Conservation (phyloP, 2,329 filamentous ascomycete genomes). For the Colletotrichum sansevieriae region DNA sequence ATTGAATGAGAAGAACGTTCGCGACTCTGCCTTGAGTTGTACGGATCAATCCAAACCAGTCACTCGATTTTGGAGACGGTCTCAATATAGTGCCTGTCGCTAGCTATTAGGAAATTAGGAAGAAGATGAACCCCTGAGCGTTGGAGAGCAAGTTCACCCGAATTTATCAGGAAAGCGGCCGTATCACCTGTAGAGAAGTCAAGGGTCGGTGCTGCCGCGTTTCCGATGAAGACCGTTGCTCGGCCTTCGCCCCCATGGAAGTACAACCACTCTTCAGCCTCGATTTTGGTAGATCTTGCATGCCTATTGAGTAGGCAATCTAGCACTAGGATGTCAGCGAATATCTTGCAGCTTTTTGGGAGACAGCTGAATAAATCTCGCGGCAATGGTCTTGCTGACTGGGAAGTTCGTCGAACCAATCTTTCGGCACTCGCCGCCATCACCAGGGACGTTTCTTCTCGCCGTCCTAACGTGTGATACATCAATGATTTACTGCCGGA, state of each 20-base stretch:
- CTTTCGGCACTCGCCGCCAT: conserved; percentile 72
- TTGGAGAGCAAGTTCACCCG: conserved; percentile 52
- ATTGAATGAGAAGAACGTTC: conserved; percentile 76
- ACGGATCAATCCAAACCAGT: conserved; percentile 77
- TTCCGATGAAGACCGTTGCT: conserved; percentile 75
- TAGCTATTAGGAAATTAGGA: neutral
- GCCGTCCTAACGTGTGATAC: conserved; percentile 69
- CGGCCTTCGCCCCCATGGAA: conserved; percentile 73
- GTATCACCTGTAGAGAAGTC: conserved; percentile 77
- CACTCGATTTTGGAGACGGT: conserved; percentile 75
- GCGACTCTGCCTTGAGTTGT: conserved; percentile 75
- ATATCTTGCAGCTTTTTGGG: conserved; percentile 71
- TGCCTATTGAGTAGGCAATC: conserved; percentile 52
- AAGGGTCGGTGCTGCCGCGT: conserved; percentile 72
- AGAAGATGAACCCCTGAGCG: neutral
- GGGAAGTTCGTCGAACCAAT: conserved; percentile 78
- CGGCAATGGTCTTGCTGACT: conserved; percentile 73
- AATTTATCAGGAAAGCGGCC: conserved; percentile 77
- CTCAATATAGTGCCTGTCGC: conserved; percentile 73
- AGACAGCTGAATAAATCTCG: conserved; percentile 65
- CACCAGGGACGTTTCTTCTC: conserved; percentile 70
- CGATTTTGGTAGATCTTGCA: neutral
- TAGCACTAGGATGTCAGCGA: conserved; percentile 75
- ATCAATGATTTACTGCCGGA: conserved; percentile 72
- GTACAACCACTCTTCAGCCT: conserved; percentile 79